Evolutionary conservation across 495 filamentous ascomycete genomes (phyloP), one percentile per base, ranked within the genome.

Genomic region (Usnea hakonensis): DNA sequence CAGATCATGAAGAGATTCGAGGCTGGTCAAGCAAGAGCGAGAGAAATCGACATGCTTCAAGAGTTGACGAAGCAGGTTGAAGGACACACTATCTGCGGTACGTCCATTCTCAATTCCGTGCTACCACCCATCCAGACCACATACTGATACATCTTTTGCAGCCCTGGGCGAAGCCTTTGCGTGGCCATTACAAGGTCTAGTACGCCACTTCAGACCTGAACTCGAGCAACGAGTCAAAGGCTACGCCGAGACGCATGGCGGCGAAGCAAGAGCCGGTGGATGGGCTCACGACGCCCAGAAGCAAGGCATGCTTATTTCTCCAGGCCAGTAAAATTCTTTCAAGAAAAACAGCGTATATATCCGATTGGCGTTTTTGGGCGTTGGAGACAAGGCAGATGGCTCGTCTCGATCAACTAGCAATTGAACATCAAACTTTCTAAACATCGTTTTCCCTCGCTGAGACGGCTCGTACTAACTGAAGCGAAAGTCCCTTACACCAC

Each of bases 11-110:
- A 88, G 74, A 87, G 94, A 57, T 91, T 98, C 69, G 90, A 95
- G 81, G 88, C 86, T 74, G 94, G 94, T 59, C 83, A 89, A 71
- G 94, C 88, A 57, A 84, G 90, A 56, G 86, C 86, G 73, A 79
- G 94, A 44, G 94, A 98, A 77, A 98, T 98, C 73, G 94, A 98
- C 75, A 98, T 98, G 94, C 83, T 98, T 64, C 94, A 97, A 79
- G 94, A 98, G 80, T 77, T 98, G 63, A 98, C 94, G 58, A 97
- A 97, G 81, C 95, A 97, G 78, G 94, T 98, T 56, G 94, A 98
- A 79, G 94, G 94, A 19, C 94, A 97, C 78, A 96, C 94, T 17
- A 98, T 98, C 65, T 98, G 94, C 77, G 94, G 84, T 86, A 79
- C 70, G 81, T 75, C 0, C 16, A 61, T 0, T 28, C 38, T 17